phyloP scores from a whole-genome alignment of 2,329 filamentous ascomycete species.

The Chrysoporthe cubensis region DNA sequence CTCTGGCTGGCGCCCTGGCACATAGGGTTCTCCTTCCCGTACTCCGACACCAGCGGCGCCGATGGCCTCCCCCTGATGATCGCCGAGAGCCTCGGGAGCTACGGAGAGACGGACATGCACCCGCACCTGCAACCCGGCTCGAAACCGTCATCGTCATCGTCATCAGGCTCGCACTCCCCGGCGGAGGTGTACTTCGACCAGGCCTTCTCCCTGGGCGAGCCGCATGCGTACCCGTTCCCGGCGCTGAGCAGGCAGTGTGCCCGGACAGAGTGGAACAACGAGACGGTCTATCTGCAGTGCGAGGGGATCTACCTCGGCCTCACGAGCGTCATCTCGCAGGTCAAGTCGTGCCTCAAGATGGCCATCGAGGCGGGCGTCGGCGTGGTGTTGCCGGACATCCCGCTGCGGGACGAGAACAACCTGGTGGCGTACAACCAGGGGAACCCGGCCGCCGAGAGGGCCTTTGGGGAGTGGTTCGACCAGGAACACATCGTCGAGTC shows the following conservation, averaged over 20 bases:
- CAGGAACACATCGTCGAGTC: constrained; percentile 35
- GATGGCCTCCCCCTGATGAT: not conserved
- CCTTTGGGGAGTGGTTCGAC: constrained; percentile 42
- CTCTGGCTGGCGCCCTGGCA: not conserved
- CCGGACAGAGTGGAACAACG: constrained; percentile 31
- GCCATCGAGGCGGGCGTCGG: constrained; percentile 38
- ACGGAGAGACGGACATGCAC: constrained; percentile 7
- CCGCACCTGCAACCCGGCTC: not conserved
- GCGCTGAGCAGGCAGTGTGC: constrained; percentile 33
- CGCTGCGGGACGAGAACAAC: constrained; percentile 37
- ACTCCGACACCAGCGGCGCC: not conserved
- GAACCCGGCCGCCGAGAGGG: constrained; percentile 37
- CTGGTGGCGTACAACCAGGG: constrained; percentile 39
- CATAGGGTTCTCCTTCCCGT: not conserved
- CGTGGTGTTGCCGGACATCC: constrained; percentile 40
- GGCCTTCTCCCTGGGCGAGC: constrained; percentile 31
- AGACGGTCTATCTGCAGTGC: constrained; percentile 38
- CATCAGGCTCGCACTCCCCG: not conserved
- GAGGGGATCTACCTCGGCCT: constrained; percentile 39
- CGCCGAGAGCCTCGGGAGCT: constrained; percentile 10
- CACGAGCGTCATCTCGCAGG: constrained; percentile 40
- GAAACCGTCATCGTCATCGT: not conserved
- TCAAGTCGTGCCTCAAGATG: constrained; percentile 43
- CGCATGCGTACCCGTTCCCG: constrained; percentile 30
- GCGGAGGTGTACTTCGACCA: constrained; percentile 33